phyloP scores from a whole-genome alignment of 1,284 basidiomycete genomes.

The Meira miltonrushii region DNA sequence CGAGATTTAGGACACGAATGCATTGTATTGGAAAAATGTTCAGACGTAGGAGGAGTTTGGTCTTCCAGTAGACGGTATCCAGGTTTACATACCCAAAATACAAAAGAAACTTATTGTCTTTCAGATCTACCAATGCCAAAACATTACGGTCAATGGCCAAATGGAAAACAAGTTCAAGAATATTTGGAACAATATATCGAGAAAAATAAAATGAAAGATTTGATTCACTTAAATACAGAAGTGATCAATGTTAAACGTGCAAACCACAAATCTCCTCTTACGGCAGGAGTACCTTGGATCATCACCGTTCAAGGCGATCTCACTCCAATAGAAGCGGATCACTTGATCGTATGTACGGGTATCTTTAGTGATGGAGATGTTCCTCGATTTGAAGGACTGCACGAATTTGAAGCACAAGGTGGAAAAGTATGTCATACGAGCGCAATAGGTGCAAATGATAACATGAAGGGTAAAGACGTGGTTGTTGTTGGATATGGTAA shows the following conservation, averaged over 20 bases:
- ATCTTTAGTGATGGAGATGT: conserved; percentile 32
- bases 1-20: conserved; percentile 28
- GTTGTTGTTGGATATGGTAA: conserved; percentile 43
- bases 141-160: conserved; percentile 36
- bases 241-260: conserved; percentile 16
- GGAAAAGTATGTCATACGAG: conserved; percentile 33
- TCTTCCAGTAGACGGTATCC: conserved; percentile 30
- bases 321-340: conserved; percentile 14
- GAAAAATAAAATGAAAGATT: conserved; percentile 23
- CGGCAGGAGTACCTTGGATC: background rate
- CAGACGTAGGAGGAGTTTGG: conserved; percentile 33
- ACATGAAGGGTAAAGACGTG: conserved; percentile 25
- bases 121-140: conserved; percentile 39
- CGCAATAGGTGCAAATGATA: conserved; percentile 19
- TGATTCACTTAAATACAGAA: conserved; percentile 24
- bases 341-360: conserved; percentile 34
- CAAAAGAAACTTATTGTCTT: conserved; percentile 39
- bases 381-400: conserved; percentile 28
- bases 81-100: conserved; percentile 39
- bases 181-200: conserved; percentile 31
- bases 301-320: background rate
- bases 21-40: conserved; percentile 23
- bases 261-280: background rate
- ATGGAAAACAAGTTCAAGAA: conserved; percentile 36
- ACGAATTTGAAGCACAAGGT: conserved; percentile 25